Base-by-base conservation (phyloP, 768 basidiomycete species). In the Leccinum longicurvipes region DNA sequence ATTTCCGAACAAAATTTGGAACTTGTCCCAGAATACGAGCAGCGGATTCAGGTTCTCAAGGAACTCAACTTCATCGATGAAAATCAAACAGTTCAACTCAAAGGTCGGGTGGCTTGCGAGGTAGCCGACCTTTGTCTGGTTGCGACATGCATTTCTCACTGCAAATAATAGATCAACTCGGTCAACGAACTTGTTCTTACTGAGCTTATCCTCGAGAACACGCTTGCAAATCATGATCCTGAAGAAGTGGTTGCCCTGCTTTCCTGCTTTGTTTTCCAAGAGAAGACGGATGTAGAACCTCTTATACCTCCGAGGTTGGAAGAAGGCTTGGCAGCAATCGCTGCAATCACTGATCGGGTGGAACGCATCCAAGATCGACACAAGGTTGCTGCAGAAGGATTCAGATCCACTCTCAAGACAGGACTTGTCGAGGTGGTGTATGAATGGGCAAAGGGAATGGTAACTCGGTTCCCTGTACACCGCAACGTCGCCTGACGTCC, bases 401-500 rank as follows among this genome's bases (percentile, higher is more conserved):
- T 89, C 68, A 84, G 86, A 51, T 81, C 83, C 47, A 83, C 77
- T 55, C 82, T 95, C 63, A 98, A 97, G 70, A 89, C 89, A 58
- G 97, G 97, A 7, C 76, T 99, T 23, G 84, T 92, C 9, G 96
- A 99, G 67, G 97, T 96, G 2, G 97, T 98, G 7, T 98, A 98
- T 67, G 97, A 98, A 72, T 99, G 97, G 97, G 95, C 97, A 0
- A 93, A 89, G 70, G 97, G 97, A 52, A 98, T 96, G 95, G 96
- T 96, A 63, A 19, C 63, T 84, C 59, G 44, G n/a, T 17, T 14
- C 27, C 56, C 4, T 52, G 5, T 17, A 5, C 12, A 11, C 27
- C 1, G 9, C 42, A 49, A 47, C 29, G n/a, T 24, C 10, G 17
- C 34, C 36, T 55, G n/a, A 53, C 31, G 27, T 42, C 12, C 11